Evolutionary conservation across 805 yeast species (phyloP).

Genomic region (Candida manassasensis): DNA sequence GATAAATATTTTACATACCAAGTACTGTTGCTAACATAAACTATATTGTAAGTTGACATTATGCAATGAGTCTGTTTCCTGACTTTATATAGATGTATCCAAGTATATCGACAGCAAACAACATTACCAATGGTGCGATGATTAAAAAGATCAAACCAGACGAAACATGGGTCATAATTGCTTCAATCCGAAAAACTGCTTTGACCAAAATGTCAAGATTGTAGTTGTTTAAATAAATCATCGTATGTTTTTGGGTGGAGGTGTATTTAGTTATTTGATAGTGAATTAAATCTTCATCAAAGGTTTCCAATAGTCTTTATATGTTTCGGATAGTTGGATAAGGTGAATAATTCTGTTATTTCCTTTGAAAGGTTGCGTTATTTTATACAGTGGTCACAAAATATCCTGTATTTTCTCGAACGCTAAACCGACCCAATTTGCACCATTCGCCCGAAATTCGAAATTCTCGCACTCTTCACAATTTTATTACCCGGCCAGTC

Average conservation of each 20-base stretch:
- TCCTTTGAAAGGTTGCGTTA: too few species aligned
- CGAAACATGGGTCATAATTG: conserved; percentile 4
- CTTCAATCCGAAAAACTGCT: not conserved
- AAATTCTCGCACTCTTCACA: not conserved
- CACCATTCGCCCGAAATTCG: conserved; percentile 1
- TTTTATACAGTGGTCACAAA: too few species aligned
- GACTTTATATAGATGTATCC: conserved; percentile 1
- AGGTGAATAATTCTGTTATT: too few species aligned
- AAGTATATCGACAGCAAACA: conserved; percentile 5
- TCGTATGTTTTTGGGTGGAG: not conserved
- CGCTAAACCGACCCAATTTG: not conserved
- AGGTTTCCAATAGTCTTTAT: too few species aligned
- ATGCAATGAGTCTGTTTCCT: not conserved
- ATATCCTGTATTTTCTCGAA: too few species aligned
- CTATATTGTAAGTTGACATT: too few species aligned
- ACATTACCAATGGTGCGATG: conserved; percentile 6
- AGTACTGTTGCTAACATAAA: too few species aligned
- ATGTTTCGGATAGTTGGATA: too few species aligned
- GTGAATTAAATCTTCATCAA: too few species aligned
- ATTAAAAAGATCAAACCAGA: conserved; percentile 6
- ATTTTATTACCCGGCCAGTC: not conserved
- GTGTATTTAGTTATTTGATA: not conserved
- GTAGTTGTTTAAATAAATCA: not conserved
- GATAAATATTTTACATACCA: too few species aligned
- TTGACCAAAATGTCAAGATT: not conserved